Base-by-base conservation (phyloP, 495 filamentous ascomycete species). In the Podospora fimiseda region DNA sequence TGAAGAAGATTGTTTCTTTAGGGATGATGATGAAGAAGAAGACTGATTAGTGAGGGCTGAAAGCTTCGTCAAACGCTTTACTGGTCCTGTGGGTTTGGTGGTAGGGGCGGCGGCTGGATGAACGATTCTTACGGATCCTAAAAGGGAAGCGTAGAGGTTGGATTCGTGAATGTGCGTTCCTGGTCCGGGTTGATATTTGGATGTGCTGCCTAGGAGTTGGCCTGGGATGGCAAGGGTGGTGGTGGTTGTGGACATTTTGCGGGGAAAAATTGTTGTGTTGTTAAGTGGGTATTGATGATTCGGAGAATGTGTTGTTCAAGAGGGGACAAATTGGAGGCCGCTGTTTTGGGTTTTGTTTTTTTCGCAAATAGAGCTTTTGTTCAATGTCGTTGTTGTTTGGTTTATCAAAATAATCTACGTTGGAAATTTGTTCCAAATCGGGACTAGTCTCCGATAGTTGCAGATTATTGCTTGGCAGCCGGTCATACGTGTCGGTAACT, bases 81-180 rank as follows among this genome's bases (percentile, higher is more conserved):
- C 69, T 40, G 83, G 84, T 1, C 72, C 78, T 23, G 74, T 65
- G 19, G 76, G 67, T 53, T 80, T 82, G 23, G n/a, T n/a, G n/a
- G n/a, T n/a, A n/a, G n/a, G n/a, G n/a, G n/a, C n/a, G n/a, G n/a
- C n/a, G n/a, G 64, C 60, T 0, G 69, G 67, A 44, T 69, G 64
- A 19, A 64, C 64, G 56, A 84, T 74, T 46, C 75, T 68, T 41
- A 87, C 72, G 20, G 79, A 74, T 50, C 81, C 76, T 40, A 94
- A 78, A 24, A 80, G 71, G 43, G 89, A 93, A 52, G 89, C 84
- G 71, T 84, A 84, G 60, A 94, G 75, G 47, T 82, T 76, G 51
- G 79, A 69, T 53, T 82, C 67, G 65, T 89, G 76, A 60, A 92
- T 75, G 68, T 96, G 88, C 2, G 88, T 94, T 42, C 92, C 92